phyloP scores from a whole-genome alignment of 2,329 filamentous ascomycete genomes.

The Penicillium sp. region DNA sequence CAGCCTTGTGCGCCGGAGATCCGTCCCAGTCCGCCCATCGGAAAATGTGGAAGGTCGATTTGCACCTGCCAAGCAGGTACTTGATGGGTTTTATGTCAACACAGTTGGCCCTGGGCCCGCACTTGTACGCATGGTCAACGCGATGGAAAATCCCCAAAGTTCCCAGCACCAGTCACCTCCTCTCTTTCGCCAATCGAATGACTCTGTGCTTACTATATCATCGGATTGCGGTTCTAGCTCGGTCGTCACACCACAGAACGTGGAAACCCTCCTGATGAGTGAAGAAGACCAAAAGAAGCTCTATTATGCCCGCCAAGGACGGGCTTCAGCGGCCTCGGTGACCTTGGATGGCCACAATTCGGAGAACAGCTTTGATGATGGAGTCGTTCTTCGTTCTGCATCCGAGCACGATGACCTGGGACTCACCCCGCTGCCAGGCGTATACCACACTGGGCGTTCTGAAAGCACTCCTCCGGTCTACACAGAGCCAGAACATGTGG shows the following conservation, averaged over 20 bases:
- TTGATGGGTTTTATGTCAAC: slow-evolving; percentile 69
- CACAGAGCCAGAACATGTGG: background rate
- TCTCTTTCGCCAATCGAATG: slow-evolving; percentile 58
- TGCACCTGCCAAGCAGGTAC: slow-evolving; percentile 65
- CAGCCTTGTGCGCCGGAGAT: slow-evolving; percentile 42
- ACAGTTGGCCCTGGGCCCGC: slow-evolving; percentile 66
- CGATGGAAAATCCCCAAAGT: slow-evolving; percentile 42
- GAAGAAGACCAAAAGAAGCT: slow-evolving; percentile 75
- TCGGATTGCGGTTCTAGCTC: slow-evolving; percentile 58
- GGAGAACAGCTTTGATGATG: slow-evolving; percentile 1
- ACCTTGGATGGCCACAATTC: background rate
- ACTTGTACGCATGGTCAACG: slow-evolving; percentile 49
- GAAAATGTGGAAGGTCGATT: slow-evolving; percentile 77
- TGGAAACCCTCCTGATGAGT: slow-evolving; percentile 71
- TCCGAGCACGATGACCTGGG: background rate
- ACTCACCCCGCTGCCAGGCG: background rate
- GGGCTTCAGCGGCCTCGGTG: slow-evolving; percentile 22
- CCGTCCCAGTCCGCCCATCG: slow-evolving; percentile 69
- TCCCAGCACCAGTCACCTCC: slow-evolving; percentile 53
- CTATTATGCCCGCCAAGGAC: slow-evolving; percentile 61
- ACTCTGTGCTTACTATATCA: slow-evolving; percentile 59
- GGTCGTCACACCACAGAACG: slow-evolving; percentile 64
- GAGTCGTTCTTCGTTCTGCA: background rate
- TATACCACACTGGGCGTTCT: background rate
- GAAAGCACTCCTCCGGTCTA: background rate